Percentiles rank a stretch among this genome's conserved stretches.
phyloP scores from a whole-genome alignment of 345 rosid species.

The Pugionium dolabratum region DNA sequence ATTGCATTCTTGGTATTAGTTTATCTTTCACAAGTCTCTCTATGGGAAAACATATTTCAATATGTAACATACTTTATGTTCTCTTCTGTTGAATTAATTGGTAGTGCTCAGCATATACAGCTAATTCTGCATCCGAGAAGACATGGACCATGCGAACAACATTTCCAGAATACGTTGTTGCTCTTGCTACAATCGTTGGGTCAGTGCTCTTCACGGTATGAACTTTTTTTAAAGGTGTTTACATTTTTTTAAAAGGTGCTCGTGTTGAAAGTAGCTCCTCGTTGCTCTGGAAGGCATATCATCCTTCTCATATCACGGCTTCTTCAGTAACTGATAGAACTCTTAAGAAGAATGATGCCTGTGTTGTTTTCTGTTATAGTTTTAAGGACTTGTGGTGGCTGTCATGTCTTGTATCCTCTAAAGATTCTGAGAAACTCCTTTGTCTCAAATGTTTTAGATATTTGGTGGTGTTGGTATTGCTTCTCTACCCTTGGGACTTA shows the following conservation, averaged over 20 bases:
- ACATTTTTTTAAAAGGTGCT: not conserved
- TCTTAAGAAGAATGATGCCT: too few species aligned
- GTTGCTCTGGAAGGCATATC: too few species aligned
- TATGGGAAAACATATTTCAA: conserved; percentile 8
- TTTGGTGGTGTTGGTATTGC: conserved; percentile 99
- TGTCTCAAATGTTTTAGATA: conserved; percentile 53
- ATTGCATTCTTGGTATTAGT: not conserved
- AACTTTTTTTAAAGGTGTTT: conserved; percentile 18
- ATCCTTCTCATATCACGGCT: not conserved
- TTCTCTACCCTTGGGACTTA: conserved; percentile 90
- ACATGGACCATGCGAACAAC: conserved; percentile 99
- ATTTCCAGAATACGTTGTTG: conserved; percentile 98
- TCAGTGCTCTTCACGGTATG: conserved; percentile 95
- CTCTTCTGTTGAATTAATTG: conserved; percentile 27
- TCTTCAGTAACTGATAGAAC: not conserved
- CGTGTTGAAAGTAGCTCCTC: not conserved
- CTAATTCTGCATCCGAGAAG: conserved; percentile 77
- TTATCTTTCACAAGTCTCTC: not conserved
- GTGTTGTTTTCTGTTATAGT: conserved; percentile 3
- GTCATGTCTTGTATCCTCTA: conserved; percentile 15
- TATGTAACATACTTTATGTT: conserved; percentile 22
- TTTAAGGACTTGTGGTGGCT: not conserved
- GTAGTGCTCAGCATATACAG: conserved; percentile 89
- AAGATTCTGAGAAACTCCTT: conserved; percentile 23
- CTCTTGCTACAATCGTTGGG: conserved; percentile 97